These are phyloP conservation scores for Tricholoma matsutake DNA, from an alignment of 768 basidiomycete species.

Conservation along the genomic window DNA sequence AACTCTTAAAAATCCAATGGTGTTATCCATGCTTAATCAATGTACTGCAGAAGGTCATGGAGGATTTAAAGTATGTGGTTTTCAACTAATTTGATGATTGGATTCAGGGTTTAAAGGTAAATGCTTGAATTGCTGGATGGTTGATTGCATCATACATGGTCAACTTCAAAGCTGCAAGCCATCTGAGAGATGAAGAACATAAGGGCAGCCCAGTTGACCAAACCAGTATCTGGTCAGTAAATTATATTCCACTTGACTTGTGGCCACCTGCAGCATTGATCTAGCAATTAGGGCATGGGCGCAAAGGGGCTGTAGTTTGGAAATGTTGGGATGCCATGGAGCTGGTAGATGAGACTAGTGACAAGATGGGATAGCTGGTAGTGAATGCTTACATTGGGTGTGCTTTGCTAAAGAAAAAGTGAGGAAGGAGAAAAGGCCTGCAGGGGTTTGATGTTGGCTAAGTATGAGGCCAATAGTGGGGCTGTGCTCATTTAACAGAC, in stretches of 20 bases:
- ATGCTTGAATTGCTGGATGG: constrained; percentile 93
- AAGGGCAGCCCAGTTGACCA: constrained; percentile 69
- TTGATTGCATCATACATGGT: constrained; percentile 98
- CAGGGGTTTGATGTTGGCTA: too few species aligned
- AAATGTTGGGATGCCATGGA: too few species aligned
- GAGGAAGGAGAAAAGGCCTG: too few species aligned
- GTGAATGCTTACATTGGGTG: too few species aligned
- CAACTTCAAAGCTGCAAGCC: constrained; percentile 93
- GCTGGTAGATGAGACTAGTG: too few species aligned
- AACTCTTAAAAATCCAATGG: constrained; percentile 92
- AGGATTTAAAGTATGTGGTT: constrained; percentile 87
- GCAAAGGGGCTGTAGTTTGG: too few species aligned
- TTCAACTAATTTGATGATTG: background rate
- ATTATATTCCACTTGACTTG: constrained; percentile 2
- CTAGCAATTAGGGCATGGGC: too few species aligned
- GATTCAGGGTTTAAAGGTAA: constrained; percentile 78
- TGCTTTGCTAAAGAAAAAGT: too few species aligned
- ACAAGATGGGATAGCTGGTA: too few species aligned
- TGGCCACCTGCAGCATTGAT: too few species aligned
- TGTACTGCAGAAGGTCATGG: constrained; percentile 99
- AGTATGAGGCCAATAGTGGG: too few species aligned
- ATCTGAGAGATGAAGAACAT: constrained; percentile 96
- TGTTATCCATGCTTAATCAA: constrained; percentile 96
- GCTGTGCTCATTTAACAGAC: too few species aligned
- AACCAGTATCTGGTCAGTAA: constrained; percentile 81